Evolutionary conservation across 2,329 filamentous ascomycete species (phyloP), one percentile per base, ranked within the genome.

Genomic region (Paecilomyces variotii): DNA sequence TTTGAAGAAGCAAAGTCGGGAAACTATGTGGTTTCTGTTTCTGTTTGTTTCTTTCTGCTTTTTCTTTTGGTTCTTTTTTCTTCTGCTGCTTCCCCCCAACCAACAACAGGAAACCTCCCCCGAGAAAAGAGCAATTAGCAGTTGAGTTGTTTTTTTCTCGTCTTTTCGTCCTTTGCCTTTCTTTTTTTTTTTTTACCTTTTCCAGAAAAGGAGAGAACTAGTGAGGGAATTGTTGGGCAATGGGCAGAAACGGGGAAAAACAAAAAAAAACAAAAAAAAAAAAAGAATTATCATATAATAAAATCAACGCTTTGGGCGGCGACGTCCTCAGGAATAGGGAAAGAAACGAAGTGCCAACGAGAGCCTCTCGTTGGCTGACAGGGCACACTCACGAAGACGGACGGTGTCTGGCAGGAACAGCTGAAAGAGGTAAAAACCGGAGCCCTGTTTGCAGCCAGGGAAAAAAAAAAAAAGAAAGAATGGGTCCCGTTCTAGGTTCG

Each of bases 181-280:
- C 32, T 11, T 27, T 53, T 53, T 53, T 53, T 53, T 27, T 53
- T 53, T 53, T 53, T 19, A 28, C 24, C 14, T 27, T 19, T 27
- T 27, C 28, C 12, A 14, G 34, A 55, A 35, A 55, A 56, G 54
- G 57, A 56, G 6, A 32, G 6, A 32, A 4, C 6, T 10, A 32
- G 10, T 9, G 10, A 9, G 30, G 30, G 30, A 32, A 32, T 32
- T 4, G 30, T 32, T 10, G 2, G 30, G 30, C 7, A 32, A 32
- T 32, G 10, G 6, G 30, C 30, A 32, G 30, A 32, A 19, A 19
- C 19, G 19, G 19, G 19, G 19, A 56, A 61, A 12, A 54, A 53
- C 12, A 58, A 56, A 60, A 58, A 57, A 59, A 57, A 61, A 58
- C 53, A 53, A 63, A 60, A 34, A 59, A 59, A 24, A 60, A 63